Base-by-base conservation (phyloP, 768 basidiomycete species). In the Cystobasidium ongulense region DNA sequence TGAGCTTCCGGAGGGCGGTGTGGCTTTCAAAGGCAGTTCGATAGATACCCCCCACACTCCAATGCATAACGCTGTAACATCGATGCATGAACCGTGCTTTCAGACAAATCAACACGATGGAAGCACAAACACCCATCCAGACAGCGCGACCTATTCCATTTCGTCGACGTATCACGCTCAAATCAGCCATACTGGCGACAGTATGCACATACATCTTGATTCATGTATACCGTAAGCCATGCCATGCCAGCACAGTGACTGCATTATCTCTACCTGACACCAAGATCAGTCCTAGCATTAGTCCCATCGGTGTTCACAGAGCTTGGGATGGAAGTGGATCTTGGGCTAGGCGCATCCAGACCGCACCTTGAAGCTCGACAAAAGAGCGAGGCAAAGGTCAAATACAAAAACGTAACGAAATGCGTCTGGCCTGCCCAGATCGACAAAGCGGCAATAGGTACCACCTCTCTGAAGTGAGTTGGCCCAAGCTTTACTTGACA, bases 391-490 rank as follows among this genome's bases (percentile, higher is more conserved):
- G 29, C 10, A 27, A 36, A 23, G 5, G 31, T 39, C 33, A 27
- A 25, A 59, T 31, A 13, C 57, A 25, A 64, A 27, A 39, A 5
- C 39, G 33, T 5, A 13, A 3, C 17, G 33, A 4, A 64, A 46
- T 71, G 68, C 68, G 25, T 17, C 3, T 71, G 68, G 68, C 5
- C 10, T 25, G 25, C 3, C 4, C 27, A 38, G 15, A 59, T 71
- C 7, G 25, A 36, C 7, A 29, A 5, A 1, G 57, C 57, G 3
- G 68, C 33, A 5, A 59, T 31, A 7, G 41, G 54, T 25, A 71
- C 68, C 1, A 71, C 29, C 2, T 8, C 68, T 33, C 25, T 71
- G 11, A 38, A 52, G 68, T 71, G 25, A 54, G 68, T 59, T 13
- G 25, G 27, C 18, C 8, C 53, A 23, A 10, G 10, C 53, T 10